These are phyloP conservation scores for Podosphaera fusca DNA, from an alignment of 2,329 filamentous ascomycete genomes.

Conservation along the genomic window DNA sequence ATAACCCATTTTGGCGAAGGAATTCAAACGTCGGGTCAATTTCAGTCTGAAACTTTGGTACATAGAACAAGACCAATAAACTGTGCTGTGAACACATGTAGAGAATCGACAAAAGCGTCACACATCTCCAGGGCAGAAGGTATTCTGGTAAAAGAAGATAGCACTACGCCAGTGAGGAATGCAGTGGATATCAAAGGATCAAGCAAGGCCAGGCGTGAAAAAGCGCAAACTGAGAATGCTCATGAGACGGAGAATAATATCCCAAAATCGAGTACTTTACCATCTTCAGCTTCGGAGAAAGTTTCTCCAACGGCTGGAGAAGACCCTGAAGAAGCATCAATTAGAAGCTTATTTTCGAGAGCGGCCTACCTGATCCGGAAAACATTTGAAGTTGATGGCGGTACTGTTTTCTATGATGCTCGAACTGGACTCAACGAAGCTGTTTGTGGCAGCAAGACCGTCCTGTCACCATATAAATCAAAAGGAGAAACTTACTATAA, in stretches of 20 bases:
- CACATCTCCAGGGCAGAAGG: too few species aligned
- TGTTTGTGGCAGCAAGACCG: neutral
- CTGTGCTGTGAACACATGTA: slow-evolving; percentile 2
- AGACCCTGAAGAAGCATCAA: slow-evolving; percentile 11
- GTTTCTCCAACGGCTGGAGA: slow-evolving; percentile 4
- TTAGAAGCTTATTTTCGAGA: slow-evolving; percentile 13
- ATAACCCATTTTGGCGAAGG: slow-evolving; percentile 13
- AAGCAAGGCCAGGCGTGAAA: too few species aligned
- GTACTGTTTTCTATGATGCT: slow-evolving; percentile 15
- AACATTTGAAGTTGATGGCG: slow-evolving; percentile 16
- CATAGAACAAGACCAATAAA: slow-evolving; percentile 7
- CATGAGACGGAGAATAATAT: too few species aligned
- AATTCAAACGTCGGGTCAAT: slow-evolving; percentile 12
- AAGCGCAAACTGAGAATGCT: too few species aligned
- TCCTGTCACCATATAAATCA: slow-evolving; percentile 1
- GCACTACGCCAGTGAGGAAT: too few species aligned
- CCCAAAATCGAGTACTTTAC: too few species aligned
- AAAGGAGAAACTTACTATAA: slow-evolving; percentile 4
- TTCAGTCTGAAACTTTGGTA: slow-evolving; percentile 9
- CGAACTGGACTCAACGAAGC: slow-evolving; percentile 11
- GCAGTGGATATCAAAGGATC: too few species aligned
- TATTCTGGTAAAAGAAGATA: too few species aligned
- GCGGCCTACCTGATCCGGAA: slow-evolving; percentile 16
- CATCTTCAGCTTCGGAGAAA: too few species aligned
- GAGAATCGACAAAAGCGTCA: too few species aligned